Percentiles rank a stretch among this genome's conserved stretches.
These are phyloP conservation scores for Clavispora santaluciae DNA, from an alignment of 805 yeast genomes.

Conservation along the genomic window DNA sequence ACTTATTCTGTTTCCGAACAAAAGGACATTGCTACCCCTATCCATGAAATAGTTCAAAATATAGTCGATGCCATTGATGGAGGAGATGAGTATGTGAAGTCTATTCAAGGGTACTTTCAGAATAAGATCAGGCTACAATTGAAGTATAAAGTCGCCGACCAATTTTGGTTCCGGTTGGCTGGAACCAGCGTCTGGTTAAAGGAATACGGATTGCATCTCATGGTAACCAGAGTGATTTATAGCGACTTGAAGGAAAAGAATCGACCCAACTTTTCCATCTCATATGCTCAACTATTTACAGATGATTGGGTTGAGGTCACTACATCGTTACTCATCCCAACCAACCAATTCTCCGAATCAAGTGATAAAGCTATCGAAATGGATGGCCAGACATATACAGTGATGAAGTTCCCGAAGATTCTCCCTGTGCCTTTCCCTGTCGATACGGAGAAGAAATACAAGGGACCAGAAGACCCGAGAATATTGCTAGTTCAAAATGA, in stretches of 20 bases:
- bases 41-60: not conserved
- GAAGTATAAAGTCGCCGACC: constrained; percentile 3
- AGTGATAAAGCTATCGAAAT: not conserved
- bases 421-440: constrained; percentile 14
- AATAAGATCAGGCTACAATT: constrained; percentile 10
- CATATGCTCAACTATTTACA: constrained; percentile 19
- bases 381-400: constrained; percentile 4
- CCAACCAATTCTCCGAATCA: constrained; percentile 4
- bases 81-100: constrained; percentile 8
- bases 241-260: constrained; percentile 14
- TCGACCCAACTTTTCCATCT: constrained; percentile 14
- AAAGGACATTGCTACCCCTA: not conserved
- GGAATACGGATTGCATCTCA: constrained; percentile 16
- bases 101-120: constrained; percentile 6
- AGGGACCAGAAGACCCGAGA: constrained; percentile 53
- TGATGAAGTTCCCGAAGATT: constrained; percentile 7
- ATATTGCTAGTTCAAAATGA: constrained; percentile 29
- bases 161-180: constrained; percentile 19
- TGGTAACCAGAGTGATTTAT: constrained; percentile 19
- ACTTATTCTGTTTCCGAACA: not conserved
- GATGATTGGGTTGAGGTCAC: constrained; percentile 19
- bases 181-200: constrained; percentile 21
- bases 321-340: constrained; percentile 20
- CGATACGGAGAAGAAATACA: constrained; percentile 17
- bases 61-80: not conserved